Percentiles rank a stretch among this genome's conserved stretches.
Conservation (phyloP, 805 yeast species). For the Kodamaea fukazawae region DNA sequence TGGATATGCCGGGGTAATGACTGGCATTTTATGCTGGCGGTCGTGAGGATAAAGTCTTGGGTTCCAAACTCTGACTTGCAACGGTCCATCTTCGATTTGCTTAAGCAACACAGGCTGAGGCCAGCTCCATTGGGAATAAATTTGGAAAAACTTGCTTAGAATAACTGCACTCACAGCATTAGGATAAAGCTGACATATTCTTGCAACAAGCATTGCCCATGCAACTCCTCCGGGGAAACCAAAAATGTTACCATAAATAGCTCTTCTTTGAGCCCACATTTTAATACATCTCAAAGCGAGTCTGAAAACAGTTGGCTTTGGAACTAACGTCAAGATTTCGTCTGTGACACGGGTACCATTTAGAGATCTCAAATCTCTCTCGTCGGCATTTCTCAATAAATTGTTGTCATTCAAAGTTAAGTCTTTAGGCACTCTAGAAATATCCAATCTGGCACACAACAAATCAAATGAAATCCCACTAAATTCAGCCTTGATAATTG, state of each 20-base stretch:
- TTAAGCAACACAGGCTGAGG: constrained; percentile 95
- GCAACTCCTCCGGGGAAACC: constrained; percentile 99
- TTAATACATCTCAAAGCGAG: constrained; percentile 91
- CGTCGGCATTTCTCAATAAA: constrained; percentile 82
- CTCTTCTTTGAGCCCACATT: constrained; percentile 95
- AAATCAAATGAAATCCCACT: constrained; percentile 92
- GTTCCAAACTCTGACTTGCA: constrained; percentile 96
- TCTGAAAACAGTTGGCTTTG: constrained; percentile 88
- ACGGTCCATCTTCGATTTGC: constrained; percentile 94
- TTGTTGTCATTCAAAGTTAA: constrained; percentile 82
- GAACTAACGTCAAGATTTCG: constrained; percentile 84
- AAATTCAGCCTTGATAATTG: constrained; percentile 86
- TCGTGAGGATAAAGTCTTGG: constrained; percentile 89
- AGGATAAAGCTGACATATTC: constrained; percentile 95
- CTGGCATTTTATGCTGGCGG: constrained; percentile 92
- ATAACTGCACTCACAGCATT: constrained; percentile 92
- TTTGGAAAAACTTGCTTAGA: constrained; percentile 83
- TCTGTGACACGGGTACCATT: constrained; percentile 98
- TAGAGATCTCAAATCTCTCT: constrained; percentile 81
- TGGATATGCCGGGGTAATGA: constrained; percentile 96
- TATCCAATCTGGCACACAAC: constrained; percentile 76
- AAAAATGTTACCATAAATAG: constrained; percentile 89
- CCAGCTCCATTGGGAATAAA: constrained; percentile 92
- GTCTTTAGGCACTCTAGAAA: constrained; percentile 77
- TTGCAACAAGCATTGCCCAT: constrained; percentile 99